Base-by-base conservation (phyloP, 108 stramenopile genomes). In the Skeletonema menzelii region DNA sequence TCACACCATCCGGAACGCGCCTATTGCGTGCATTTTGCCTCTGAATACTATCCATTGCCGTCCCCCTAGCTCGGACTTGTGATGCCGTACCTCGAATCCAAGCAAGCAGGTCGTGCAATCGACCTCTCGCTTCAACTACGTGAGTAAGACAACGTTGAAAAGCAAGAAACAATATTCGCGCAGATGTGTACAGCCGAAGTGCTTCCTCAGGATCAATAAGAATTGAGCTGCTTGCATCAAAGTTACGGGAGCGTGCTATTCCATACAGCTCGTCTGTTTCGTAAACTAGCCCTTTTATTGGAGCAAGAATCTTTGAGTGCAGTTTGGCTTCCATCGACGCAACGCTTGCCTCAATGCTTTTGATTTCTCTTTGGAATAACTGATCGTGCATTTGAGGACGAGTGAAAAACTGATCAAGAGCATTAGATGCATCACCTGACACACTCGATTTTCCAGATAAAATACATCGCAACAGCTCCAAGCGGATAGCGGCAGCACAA, bases 321-420 rank as follows among this genome's bases (percentile, higher is more conserved):
- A 84, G 67, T 17, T 68, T 65, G 12, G 68, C 65, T 75, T 95
- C 94, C 3, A 91, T 90, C 67, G 87, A 88, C 27, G 79, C 88
- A 49, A 88, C 58, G 2, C 80, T 82, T 1, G 85, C 82, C 35
- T 85, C 80, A 11, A 92, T 67, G 19, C 83, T 64, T 42, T 68
- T 63, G 56, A 83, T 79, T 76, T 92, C 83, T 22, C 87, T 67
- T 55, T 82, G 75, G 20, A 95, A 49, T 6, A 92, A 75, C 47
- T 88, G 88, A 82, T 94, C 93, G 66, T 94, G 88, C 88, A 92
- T 85, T 67, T 86, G 86, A 0, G 89, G 75, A 27, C 85, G 66
- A 14, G 90, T 91, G 57, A 92, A 95, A 67, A 92, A 95, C 69
- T 92, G 91, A 69, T 92, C 94, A 60, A 95, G 80, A 20, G 94